These are phyloP conservation scores for Cochlearia excelsa DNA, from an alignment of 345 rosid species.

Conservation along the genomic window DNA sequence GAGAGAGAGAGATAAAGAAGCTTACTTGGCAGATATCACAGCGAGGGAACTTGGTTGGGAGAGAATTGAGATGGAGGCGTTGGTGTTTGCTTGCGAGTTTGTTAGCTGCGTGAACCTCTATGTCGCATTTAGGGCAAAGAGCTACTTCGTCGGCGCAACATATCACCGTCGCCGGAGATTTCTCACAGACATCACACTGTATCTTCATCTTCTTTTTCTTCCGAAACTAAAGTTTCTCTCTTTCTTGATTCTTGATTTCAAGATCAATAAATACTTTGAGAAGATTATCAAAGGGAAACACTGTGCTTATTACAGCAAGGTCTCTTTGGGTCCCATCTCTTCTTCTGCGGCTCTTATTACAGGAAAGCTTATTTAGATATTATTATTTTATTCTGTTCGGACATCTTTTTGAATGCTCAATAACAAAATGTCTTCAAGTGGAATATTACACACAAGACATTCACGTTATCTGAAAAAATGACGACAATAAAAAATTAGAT, in stretches of 20 bases:
- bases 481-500: no score
- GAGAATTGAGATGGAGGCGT: conserved; percentile 75
- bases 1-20: not conserved
- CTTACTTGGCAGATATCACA: conserved; percentile 90
- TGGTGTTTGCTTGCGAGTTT: conserved; percentile 97
- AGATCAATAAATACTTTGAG: conserved; percentile 2
- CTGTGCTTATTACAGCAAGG: conserved; percentile 34
- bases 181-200: conserved; percentile 98
- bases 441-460: no score
- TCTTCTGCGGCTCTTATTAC: conserved; percentile 31
- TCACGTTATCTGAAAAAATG: no score
- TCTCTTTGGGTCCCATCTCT: conserved; percentile 20
- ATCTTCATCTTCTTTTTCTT: conserved; percentile 57
- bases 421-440: no score
- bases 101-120: conserved; percentile 92
- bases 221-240: not conserved
- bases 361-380: not conserved
- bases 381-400: not conserved
- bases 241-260: not conserved
- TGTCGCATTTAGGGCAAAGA: conserved; percentile 73
- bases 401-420: no score
- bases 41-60: conserved; percentile 73
- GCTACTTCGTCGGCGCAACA: conserved; percentile 99
- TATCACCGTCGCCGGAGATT: conserved; percentile 87
- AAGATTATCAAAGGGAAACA: conserved; percentile 35